These are phyloP conservation scores for Cantharellus cinnabarinus DNA, from an alignment of 768 basidiomycete species.

Conservation along the genomic window DNA sequence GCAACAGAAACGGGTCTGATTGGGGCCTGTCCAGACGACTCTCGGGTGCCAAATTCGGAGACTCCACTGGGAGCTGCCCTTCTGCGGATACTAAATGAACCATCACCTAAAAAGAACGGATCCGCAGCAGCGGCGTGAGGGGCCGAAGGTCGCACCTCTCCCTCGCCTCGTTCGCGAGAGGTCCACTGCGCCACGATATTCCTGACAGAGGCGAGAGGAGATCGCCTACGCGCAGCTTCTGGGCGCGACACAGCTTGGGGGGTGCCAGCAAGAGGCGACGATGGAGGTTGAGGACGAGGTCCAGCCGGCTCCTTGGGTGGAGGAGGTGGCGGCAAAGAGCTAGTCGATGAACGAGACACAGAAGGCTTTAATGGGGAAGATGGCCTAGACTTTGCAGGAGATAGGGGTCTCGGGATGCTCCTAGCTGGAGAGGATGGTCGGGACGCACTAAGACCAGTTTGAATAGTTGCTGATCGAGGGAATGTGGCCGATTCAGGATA, in stretches of 20 bases:
- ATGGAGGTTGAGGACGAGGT: background rate
- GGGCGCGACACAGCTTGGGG: background rate
- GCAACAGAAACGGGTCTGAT: background rate
- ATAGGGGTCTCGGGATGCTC: slow-evolving; percentile 17
- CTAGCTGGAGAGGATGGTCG: slow-evolving; percentile 31
- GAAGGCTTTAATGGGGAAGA: slow-evolving; percentile 9
- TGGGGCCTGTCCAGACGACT: background rate
- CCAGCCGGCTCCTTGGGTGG: slow-evolving; percentile 12
- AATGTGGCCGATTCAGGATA: slow-evolving; percentile 28
- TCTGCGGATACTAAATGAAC: background rate
- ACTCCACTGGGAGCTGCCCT: background rate
- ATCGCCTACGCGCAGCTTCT: background rate
- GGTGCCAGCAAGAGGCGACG: background rate
- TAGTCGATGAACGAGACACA: slow-evolving; percentile 17
- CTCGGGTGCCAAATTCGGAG: background rate
- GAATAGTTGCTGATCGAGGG: slow-evolving; percentile 9
- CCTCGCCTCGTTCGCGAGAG: background rate
- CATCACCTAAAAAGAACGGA: background rate
- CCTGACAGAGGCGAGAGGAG: background rate
- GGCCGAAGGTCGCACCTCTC: background rate
- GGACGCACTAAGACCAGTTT: slow-evolving; percentile 12
- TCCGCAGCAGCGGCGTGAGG: background rate
- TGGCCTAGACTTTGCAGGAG: slow-evolving; percentile 8
- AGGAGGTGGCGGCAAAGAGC: slow-evolving; percentile 27
- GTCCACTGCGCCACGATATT: background rate